phyloP scores from a whole-genome alignment of 2,329 filamentous ascomycete genomes.

The Rutstroemia sp. region DNA sequence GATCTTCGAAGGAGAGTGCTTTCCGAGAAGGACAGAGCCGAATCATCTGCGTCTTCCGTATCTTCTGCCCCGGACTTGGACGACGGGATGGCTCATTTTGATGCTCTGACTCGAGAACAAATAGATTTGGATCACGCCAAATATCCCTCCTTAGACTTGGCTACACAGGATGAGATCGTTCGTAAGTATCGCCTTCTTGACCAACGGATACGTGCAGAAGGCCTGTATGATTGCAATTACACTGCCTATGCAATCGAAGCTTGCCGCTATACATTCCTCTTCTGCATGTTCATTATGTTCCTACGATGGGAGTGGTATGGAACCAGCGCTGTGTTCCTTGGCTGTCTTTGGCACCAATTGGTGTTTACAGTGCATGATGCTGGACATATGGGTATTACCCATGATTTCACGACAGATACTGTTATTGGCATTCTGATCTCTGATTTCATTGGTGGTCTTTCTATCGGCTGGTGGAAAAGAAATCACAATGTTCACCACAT shows the following conservation, averaged over 20 bases:
- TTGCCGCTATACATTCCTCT: conserved; percentile 63
- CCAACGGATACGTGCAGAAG: conserved; percentile 61
- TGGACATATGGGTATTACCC: conserved; percentile 95
- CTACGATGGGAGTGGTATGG: conserved; percentile 59
- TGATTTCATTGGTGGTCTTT: conserved; percentile 82
- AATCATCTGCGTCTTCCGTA: conserved; percentile 42
- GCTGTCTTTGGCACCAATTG: conserved; percentile 87
- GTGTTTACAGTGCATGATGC: conserved; percentile 93
- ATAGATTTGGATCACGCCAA: conserved; percentile 68
- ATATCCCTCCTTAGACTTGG: conserved; percentile 70
- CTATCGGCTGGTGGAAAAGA: conserved; percentile 93
- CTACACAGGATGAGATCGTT: conserved; percentile 69
- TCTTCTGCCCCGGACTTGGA: conserved; percentile 51
- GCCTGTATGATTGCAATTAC: conserved; percentile 81
- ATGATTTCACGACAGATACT: conserved; percentile 76
- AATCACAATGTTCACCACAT: conserved; percentile 97
- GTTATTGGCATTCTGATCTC: conserved; percentile 85
- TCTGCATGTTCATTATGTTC: conserved; percentile 52
- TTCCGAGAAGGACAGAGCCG: conserved; percentile 10
- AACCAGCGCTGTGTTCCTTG: conserved; percentile 66
- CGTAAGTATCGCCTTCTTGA: conserved; percentile 75
- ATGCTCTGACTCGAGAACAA: conserved; percentile 66
- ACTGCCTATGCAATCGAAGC: conserved; percentile 68
- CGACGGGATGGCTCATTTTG: conserved; percentile 57
- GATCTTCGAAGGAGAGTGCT: conserved; percentile 17